Evolutionary conservation across 768 basidiomycete genomes (phyloP).

Genomic region (Leccinum variicolor): DNA sequence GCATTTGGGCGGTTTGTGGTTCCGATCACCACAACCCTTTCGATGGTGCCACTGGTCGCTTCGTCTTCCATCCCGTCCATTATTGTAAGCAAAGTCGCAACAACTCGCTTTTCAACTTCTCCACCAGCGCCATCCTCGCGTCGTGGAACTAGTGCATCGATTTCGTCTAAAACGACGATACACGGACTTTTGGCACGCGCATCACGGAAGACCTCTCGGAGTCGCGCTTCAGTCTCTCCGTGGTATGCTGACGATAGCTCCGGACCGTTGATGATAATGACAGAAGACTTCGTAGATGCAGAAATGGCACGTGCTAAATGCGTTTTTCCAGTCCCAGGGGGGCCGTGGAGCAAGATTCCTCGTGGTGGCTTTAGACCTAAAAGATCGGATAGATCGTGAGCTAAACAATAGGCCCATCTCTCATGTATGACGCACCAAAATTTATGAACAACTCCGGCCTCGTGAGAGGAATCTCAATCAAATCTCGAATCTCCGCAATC

Average conservation of each 20-base stretch:
- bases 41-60: slow-evolving; percentile 35
- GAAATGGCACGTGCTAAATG: slow-evolving; percentile 95
- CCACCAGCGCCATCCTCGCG: slow-evolving; percentile 88
- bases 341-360: slow-evolving; percentile 91
- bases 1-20: slow-evolving; percentile 96
- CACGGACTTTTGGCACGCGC: slow-evolving; percentile 82
- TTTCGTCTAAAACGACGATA: slow-evolving; percentile 93
- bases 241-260: slow-evolving; percentile 95
- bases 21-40: slow-evolving; percentile 88
- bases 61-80: slow-evolving; percentile 83
- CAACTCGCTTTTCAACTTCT: slow-evolving; percentile 94
- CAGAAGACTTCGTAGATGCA: slow-evolving; percentile 76
- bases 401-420: slow-evolving; percentile 14
- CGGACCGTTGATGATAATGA: slow-evolving; percentile 94
- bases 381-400: slow-evolving; percentile 3
- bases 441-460: slow-evolving; percentile 78
- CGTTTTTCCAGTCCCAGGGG: slow-evolving; percentile 97
- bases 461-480: slow-evolving; percentile 82
- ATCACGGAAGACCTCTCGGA: slow-evolving; percentile 86
- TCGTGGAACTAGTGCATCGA: slow-evolving; percentile 90
- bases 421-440: slow-evolving; percentile 49
- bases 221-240: slow-evolving; percentile 90
- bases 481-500: slow-evolving; percentile 79
- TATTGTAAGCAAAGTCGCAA: slow-evolving; percentile 90
- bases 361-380: slow-evolving; percentile 91